Evolutionary conservation across 2,329 filamentous ascomycete species (phyloP).

Genomic region (Blastomyces silverae): DNA sequence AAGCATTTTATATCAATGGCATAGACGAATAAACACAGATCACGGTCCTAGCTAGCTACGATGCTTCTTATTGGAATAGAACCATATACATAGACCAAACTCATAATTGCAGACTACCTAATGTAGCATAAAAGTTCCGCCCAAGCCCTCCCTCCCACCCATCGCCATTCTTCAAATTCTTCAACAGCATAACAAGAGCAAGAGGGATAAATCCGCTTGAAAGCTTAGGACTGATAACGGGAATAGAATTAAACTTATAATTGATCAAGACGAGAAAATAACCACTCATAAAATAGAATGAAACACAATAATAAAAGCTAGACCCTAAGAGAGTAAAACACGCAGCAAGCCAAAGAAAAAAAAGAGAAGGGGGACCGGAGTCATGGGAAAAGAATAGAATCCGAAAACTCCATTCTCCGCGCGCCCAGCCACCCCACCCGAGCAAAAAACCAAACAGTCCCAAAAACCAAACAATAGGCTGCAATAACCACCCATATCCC

Average conservation of each 20-base stretch:
- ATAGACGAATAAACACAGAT: not conserved
- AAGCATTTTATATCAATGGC: not conserved
- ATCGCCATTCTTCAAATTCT: not conserved
- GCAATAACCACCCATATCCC: not conserved
- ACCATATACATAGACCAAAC: slow-evolving; percentile 3
- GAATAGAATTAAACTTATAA: not conserved
- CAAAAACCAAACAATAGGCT: slow-evolving; percentile 1
- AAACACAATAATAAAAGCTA: slow-evolving; percentile 14
- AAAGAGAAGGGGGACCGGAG: slow-evolving; percentile 9
- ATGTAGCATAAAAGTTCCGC: not conserved
- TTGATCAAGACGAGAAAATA: slow-evolving; percentile 13
- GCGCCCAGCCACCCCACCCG: not conserved
- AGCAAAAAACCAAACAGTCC: slow-evolving; percentile 9
- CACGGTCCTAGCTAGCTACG: not conserved
- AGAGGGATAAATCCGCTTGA: not conserved
- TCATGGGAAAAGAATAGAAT: slow-evolving; percentile 11
- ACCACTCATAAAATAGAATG: slow-evolving; percentile 3
- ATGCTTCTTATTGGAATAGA: not conserved
- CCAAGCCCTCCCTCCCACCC: not conserved
- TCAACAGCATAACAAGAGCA: not conserved
- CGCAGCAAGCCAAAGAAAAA: slow-evolving; percentile 12
- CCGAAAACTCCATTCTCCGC: slow-evolving; percentile 11
- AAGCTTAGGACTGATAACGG: not conserved
- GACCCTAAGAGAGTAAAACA: slow-evolving; percentile 14
- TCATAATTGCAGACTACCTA: not conserved